Base-by-base conservation (phyloP, 2,329 filamentous ascomycete species). In the Erysiphe pulchra region DNA sequence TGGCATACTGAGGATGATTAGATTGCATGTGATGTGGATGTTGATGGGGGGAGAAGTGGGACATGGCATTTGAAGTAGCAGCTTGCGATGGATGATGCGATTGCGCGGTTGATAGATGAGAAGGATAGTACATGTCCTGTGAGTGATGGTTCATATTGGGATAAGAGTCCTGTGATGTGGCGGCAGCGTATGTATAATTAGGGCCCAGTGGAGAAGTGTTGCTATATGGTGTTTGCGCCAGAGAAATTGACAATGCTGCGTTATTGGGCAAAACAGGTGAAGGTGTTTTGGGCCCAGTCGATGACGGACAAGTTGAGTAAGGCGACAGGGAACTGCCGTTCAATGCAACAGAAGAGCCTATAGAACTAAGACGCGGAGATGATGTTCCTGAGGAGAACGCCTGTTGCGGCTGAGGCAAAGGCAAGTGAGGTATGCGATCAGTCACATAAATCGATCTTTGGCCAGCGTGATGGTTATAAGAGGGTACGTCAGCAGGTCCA, bases 91-190 rank as follows among this genome's bases (percentile, higher is more conserved):
- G n/a, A n/a, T n/a, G 69, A 55, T 80, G 80, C 49, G 75, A 69
- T 59, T 82, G 81, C 49, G 77, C 78, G 53, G 77, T 73, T 55
- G 81, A 80, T 67, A 92, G 77, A 62, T 90, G 81, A 55, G 70
- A 65, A 59, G 77, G 71, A 57, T 90, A 85, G 61, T 92, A 90
- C 77, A 92, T 81, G 55, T 92, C 87, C 54, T 75, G 69, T 57
- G 75, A 73, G 55, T 72, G 71, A 62, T 80, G 78, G 65, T 92
- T 92, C 86, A 94, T 93, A 62, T 60, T 67, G 57, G 59, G 55
- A 44, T 59, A 61, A 34, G 55, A 50, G 24, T 60, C 57, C 45
- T 60, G 57, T n/a, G n/a, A n/a, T n/a, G n/a, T n/a, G n/a, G n/a
- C n/a, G n/a, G n/a, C n/a, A 34, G 54, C 57, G 52, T 65, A 65